Evolutionary conservation across 352 stramenopile species (phyloP).

Genomic region (Phytophthora meadii): DNA sequence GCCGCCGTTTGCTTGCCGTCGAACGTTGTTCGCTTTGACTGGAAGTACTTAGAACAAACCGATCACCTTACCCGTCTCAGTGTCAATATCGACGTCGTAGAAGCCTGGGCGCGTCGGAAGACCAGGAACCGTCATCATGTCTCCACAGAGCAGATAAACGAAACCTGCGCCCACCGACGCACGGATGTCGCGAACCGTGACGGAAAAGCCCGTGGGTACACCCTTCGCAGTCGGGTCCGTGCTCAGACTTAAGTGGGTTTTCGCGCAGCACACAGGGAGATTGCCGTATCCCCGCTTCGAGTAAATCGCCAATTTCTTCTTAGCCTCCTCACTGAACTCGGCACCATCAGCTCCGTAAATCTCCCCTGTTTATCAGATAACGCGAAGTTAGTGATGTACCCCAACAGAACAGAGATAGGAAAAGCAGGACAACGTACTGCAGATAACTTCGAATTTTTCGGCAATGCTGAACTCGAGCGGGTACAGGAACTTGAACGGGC

Average conservation of each 20-base stretch:
- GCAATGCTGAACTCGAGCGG: constrained; percentile 91
- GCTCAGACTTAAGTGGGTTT: constrained; percentile 98
- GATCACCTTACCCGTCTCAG: constrained; percentile 95
- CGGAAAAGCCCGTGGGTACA: constrained; percentile 93
- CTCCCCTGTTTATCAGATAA: constrained; percentile 66
- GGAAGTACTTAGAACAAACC: constrained; percentile 89
- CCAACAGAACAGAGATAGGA: constrained; percentile 3
- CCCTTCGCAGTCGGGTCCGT: constrained; percentile 94
- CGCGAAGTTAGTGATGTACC: constrained; percentile 7
- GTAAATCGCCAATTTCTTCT: constrained; percentile 96
- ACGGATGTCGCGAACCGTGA: constrained; percentile 96
- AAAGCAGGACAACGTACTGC: constrained; percentile 87
- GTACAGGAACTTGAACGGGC: constrained; percentile 97
- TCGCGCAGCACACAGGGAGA: constrained; percentile 97
- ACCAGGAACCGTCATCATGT: constrained; percentile 99
- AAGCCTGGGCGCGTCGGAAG: constrained; percentile 98
- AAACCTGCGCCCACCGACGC: constrained; percentile 97
- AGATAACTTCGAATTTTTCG: constrained; percentile 97
- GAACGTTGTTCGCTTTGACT: background rate
- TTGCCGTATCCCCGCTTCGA: constrained; percentile 66
- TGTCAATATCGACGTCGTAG: constrained; percentile 98
- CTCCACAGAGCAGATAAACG: constrained; percentile 93
- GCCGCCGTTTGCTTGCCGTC: constrained; percentile 32
- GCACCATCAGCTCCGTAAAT: constrained; percentile 97
- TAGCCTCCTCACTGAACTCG: constrained; percentile 94